Evolutionary conservation across 768 basidiomycete species (phyloP), one percentile per base, ranked within the genome.

Genomic region (Scleroderma bovista): DNA sequence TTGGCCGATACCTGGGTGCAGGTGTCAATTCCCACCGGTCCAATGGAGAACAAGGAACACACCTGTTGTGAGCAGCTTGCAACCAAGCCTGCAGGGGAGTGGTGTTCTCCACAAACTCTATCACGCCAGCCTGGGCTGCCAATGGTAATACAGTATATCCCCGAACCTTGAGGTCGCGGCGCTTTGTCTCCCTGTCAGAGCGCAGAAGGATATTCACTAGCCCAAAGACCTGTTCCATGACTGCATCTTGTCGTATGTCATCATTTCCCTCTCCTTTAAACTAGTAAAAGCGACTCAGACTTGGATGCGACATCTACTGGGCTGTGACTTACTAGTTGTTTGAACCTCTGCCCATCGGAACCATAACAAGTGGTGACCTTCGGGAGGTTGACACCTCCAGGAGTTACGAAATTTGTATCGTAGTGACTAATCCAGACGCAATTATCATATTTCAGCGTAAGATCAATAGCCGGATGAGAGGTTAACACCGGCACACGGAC

Each of bases 211-310:
- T 68, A 55, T 98, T 97, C 49, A 93, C 86, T 17, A 98, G 75
- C 17, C 81, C 81, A 60, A 99, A 99, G 2, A 96, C 92, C 67
- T 99, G 96, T 60, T 97, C 92, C 94, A 99, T 97, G 46, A 98
- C 93, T 1, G 94, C 94, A 62, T 99, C 96, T 67, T 99, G 96
- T 36, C 96, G 84, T 41, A 96, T 65, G 60, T 99, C 96, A 57
- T 99, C 96, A 10, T 81, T 75, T 9, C 87, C 87, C 69, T 88
- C 82, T 3, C 92, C 92, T 65, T 99, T 97, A 70, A 93, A 94
- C 92, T 95, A 57, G 42, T n/a, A 2, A 24, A 17, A 12, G 31
- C 11, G 16, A 31, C 31, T 20, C 55, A 19, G 57, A 31, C 36
- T 20, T 20, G 41, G 7, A n/a, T 32, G 23, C 37, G 7, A n/a